Evolutionary conservation across 371 early-diverging fungal species (phyloP).

Genomic region (Amoeboaphelidium occidentale): DNA sequence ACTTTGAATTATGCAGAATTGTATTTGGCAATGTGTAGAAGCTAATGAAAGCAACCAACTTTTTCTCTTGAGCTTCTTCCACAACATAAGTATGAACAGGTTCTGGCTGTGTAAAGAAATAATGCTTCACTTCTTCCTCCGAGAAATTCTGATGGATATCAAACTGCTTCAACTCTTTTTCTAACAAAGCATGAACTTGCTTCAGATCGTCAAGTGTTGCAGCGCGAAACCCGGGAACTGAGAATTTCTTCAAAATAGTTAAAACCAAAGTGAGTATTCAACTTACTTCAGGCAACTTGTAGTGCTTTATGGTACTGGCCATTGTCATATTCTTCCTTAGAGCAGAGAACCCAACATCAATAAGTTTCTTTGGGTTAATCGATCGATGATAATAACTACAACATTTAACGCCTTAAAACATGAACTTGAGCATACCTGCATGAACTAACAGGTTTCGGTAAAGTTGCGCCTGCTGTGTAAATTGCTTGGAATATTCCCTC

Average conservation of each 20-base stretch:
- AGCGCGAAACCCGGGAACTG: conserved; percentile 40
- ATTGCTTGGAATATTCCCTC: conserved; percentile 91
- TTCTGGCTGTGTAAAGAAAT: conserved; percentile 51
- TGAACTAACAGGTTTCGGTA: conserved; percentile 71
- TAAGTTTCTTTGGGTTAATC: conserved; percentile 72
- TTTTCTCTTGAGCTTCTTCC: conserved; percentile 20
- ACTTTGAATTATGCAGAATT: conserved; percentile 43
- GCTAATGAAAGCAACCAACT: conserved; percentile 61
- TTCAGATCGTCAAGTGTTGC: conserved; percentile 50
- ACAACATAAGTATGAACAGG: conserved; percentile 84
- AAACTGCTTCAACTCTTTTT: conserved; percentile 36
- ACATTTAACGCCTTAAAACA: neutral
- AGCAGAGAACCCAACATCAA: conserved; percentile 72
- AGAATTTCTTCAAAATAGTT: conserved; percentile 11
- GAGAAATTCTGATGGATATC: conserved; percentile 45
- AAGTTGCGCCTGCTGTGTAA: conserved; percentile 79
- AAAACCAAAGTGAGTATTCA: neutral
- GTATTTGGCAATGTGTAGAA: conserved; percentile 80
- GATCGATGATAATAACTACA: conserved; percentile 74
- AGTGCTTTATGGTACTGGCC: conserved; percentile 37
- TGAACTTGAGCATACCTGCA: conserved; percentile 23
- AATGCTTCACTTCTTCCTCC: conserved; percentile 71
- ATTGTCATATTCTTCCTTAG: conserved; percentile 43
- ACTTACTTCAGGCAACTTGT: conserved; percentile 32
- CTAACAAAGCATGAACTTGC: conserved; percentile 38